Conservation (phyloP, 352 stramenopile genomes). For the Phytophthora brassicae region DNA sequence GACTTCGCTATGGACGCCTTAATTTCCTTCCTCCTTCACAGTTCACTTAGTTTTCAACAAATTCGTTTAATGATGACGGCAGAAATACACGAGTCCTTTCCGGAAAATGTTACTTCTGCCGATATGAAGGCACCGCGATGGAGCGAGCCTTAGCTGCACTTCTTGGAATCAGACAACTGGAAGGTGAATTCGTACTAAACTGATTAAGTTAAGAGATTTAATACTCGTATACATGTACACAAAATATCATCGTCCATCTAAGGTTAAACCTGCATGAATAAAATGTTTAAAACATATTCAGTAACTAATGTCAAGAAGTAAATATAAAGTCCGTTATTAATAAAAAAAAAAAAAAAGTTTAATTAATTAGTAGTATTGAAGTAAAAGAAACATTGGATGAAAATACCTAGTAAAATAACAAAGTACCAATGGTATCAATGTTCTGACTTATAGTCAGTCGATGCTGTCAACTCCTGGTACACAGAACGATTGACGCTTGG, state of each 20-base stretch:
- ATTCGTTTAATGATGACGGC: slow-evolving; percentile 22
- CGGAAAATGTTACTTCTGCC: slow-evolving; percentile 13
- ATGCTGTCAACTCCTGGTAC: slow-evolving; percentile 23
- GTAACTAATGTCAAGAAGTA: too few relatives aligned
- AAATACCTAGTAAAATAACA: too few relatives aligned
- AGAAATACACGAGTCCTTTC: slow-evolving; percentile 27
- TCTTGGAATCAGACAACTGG: slow-evolving; percentile 16
- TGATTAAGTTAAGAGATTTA: slow-evolving; percentile 25
- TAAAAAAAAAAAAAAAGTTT: too few relatives aligned
- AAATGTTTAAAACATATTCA: too few relatives aligned
- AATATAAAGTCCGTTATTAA: too few relatives aligned
- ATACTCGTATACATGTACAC: slow-evolving; percentile 20
- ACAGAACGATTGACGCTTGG: slow-evolving; percentile 40
- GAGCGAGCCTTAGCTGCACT: slow-evolving; percentile 32
- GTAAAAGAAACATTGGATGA: too few relatives aligned
- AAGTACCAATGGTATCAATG: too few relatives aligned
- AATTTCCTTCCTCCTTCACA: slow-evolving; percentile 1
- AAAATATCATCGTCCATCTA: slow-evolving; percentile 1
- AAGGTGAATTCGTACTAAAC: slow-evolving; percentile 30
- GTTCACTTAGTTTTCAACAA: neutral
- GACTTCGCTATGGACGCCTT: slow-evolving; percentile 9
- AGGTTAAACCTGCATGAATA: too few relatives aligned
- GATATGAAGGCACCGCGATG: slow-evolving; percentile 25
- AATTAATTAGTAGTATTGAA: too few relatives aligned
- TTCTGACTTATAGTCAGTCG: slow-evolving; percentile 26